Conservation (phyloP, 2,329 filamentous ascomycete genomes). For the Truncatella angustata region DNA sequence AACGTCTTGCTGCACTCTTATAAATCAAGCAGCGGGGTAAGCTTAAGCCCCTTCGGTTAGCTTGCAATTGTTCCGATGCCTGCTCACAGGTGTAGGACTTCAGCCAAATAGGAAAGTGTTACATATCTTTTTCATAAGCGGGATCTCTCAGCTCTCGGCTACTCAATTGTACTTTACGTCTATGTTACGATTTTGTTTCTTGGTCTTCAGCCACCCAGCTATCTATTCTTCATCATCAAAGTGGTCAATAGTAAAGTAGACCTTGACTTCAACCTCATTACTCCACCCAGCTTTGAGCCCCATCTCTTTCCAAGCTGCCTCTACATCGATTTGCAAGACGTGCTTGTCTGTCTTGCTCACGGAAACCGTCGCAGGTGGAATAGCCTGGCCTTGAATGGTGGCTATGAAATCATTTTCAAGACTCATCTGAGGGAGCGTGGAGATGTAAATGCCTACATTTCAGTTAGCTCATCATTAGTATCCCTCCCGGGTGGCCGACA, state of each 20-base stretch:
- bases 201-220: not conserved
- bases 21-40: not conserved
- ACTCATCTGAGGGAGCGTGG: slow-evolving; percentile 58
- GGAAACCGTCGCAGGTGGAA: slow-evolving; percentile 66
- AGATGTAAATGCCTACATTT: slow-evolving; percentile 69
- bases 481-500: too few relatives aligned
- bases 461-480: slow-evolving; percentile 10
- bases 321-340: slow-evolving; percentile 76
- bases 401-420: slow-evolving; percentile 69
- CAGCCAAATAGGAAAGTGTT: slow-evolving; percentile 1
- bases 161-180: too few relatives aligned
- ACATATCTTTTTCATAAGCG: too few relatives aligned
- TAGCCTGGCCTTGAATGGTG: slow-evolving; percentile 67
- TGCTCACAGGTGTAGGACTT: not conserved
- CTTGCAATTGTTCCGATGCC: not conserved
- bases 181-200: not conserved
- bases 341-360: slow-evolving; percentile 49
- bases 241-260: slow-evolving; percentile 48
- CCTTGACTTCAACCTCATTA: slow-evolving; percentile 73
- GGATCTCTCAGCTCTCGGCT: not conserved
- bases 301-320: slow-evolving; percentile 75
- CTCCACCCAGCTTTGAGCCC: slow-evolving; percentile 70
- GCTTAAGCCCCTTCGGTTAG: not conserved
- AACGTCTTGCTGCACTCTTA: not conserved
- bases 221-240: not conserved